Evolutionary conservation across 208 protist species (phyloP), one percentile per base, ranked within the genome.

Genomic region (Trypanosoma platydactyli): DNA sequence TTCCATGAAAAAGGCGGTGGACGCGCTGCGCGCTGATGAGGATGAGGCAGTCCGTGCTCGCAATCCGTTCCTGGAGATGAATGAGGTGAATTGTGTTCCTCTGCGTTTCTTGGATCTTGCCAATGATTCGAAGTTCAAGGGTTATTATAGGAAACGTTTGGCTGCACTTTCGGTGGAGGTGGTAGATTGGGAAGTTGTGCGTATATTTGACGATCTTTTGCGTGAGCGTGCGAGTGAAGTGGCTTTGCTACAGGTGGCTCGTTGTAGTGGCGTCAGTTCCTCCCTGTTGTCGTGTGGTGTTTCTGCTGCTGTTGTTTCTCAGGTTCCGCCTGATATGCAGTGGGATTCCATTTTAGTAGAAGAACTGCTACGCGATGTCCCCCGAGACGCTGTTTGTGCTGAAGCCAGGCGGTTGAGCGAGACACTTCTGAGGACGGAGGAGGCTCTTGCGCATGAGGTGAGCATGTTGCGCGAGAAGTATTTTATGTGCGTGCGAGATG

Each of bases 141-240:
- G 68, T 16, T 88, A 86, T 44, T 68, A 77, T 61, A 54, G 59
- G n/a, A 77, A 77, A 56, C 79, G 85, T 66, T 24, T 83, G 51
- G 51, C 51, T 42, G 62, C 70, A 7, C 48, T 91, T 15, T 45
- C 79, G 6, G 74, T 62, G 53, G 74, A 81, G 42, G 56, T 68
- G 1, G 75, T 88, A 5, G 85, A 91, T 54, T 69, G 73, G 15
- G 80, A 86, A 51, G 64, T 70, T 27, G 71, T 88, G 7, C 79
- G 73, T 67, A 80, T 85, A 44, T 88, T 80, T 71, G 82, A 88
- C 46, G 79, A 88, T 46, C 53, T 88, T 48, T 73, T 91, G 30
- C 72, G 82, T 15, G 85, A 86, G 57, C 64, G 66, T 20, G 84
- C 79, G 2, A 69, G 73, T 46, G n/a, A 54, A 6, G 35, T 71